Evolutionary conservation across 2,329 filamentous ascomycete genomes (phyloP).

Genomic region (Ascochyta clinopodiicola): DNA sequence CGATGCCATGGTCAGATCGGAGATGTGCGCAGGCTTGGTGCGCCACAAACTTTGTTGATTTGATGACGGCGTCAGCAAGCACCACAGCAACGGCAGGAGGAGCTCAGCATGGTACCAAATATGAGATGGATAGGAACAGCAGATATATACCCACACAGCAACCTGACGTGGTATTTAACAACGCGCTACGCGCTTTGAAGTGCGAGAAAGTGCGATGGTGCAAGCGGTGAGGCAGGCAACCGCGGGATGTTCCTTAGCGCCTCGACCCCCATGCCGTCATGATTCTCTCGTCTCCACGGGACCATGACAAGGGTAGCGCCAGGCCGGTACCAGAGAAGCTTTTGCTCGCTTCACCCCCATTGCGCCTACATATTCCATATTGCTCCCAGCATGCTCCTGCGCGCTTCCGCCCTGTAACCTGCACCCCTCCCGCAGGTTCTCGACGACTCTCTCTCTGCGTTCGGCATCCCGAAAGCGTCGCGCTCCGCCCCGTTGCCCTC

Average conservation of each 20-base stretch:
- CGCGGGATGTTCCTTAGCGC: constrained; percentile 13
- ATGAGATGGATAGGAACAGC: no score
- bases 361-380: constrained; percentile 19
- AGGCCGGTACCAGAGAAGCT: constrained; percentile 19
- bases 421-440: constrained; percentile 14
- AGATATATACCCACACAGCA: no score
- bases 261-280: constrained; percentile 19
- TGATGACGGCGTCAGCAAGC: neutral
- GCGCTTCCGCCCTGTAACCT: constrained; percentile 14
- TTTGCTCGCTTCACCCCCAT: constrained; percentile 19
- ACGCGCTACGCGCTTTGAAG: constrained; percentile 7
- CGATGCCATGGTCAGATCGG: constrained; percentile 10
- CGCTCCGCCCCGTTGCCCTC: constrained; percentile 12
- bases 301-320: constrained; percentile 14
- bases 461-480: constrained; percentile 4
- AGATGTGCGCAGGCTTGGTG: constrained; percentile 12
- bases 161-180: neutral
- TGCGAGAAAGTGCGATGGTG: neutral
- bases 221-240: constrained; percentile 9
- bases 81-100: constrained; percentile 10
- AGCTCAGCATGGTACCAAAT: neutral
- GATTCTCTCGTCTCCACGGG: constrained; percentile 14
- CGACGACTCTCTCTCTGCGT: neutral
- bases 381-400: constrained; percentile 17
- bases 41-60: constrained; percentile 14